A percentile compares a stretch with the other conserved stretches of the same genome.
Evolutionary conservation across 176 grass and related monocot species (phyloP).

Genomic region (Tillandsia fasciculata): DNA sequence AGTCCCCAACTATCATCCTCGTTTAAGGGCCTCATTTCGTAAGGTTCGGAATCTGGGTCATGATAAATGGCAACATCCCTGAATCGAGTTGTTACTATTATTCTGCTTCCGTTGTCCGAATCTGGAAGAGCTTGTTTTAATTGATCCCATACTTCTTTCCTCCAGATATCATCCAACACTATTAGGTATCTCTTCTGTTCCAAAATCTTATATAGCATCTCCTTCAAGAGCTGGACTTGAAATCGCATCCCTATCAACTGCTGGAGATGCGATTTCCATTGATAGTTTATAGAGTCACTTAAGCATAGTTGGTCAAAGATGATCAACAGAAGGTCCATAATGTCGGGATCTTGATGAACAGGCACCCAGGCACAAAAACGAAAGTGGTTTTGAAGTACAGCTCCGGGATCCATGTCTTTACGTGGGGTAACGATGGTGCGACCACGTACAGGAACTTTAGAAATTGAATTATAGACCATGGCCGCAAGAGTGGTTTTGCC

Average conservation of each 20-base stretch:
- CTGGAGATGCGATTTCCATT: no score
- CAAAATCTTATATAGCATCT: neutral
- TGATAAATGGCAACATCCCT: neutral
- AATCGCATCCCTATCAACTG: no score
- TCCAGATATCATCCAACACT: conserved; percentile 1
- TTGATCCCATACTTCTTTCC: neutral
- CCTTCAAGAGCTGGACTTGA: no score
- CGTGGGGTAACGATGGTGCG: neutral
- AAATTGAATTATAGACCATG: neutral
- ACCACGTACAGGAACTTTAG: neutral
- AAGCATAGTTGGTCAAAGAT: neutral
- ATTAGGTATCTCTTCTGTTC: neutral
- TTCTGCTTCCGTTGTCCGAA: neutral
- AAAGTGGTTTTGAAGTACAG: neutral
- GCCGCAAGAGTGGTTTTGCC: neutral
- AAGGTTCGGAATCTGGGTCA: neutral
- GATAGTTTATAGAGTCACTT: neutral
- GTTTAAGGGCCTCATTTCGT: neutral
- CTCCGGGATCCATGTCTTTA: neutral
- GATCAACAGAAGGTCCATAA: neutral
- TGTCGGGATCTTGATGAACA: neutral
- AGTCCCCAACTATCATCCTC: conserved; percentile 1
- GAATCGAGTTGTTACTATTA: neutral
- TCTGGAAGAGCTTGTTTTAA: neutral
- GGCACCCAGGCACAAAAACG: neutral